A percentile compares a stretch with the other conserved stretches of the same genome.
These are phyloP conservation scores for Saccharomycopsis babjevae DNA, from an alignment of 805 yeast species.

Conservation along the genomic window DNA sequence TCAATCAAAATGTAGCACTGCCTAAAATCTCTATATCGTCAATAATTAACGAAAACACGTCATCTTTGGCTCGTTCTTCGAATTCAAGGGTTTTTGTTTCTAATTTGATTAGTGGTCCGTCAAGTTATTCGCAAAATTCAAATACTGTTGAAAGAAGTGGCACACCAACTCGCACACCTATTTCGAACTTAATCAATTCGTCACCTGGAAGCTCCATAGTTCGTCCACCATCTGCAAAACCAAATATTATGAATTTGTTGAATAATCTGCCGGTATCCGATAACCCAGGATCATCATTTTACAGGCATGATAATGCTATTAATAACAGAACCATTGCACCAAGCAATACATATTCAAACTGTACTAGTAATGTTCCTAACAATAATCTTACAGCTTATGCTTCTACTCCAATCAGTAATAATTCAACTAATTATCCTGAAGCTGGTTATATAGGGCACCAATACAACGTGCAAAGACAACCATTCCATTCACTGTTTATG, in stretches of 20 bases:
- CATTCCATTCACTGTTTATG: neutral
- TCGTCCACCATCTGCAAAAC: slow-evolving; percentile 1
- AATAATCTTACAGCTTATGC: neutral
- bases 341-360: neutral
- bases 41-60: neutral
- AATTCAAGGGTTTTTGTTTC: neutral
- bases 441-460: neutral
- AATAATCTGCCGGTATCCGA: slow-evolving; percentile 2
- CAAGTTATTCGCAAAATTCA: neutral
- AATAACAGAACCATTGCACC: neutral
- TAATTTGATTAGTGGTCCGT: neutral
- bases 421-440: neutral
- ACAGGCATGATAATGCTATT: neutral
- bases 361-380: neutral
- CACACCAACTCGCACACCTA: slow-evolving; percentile 1
- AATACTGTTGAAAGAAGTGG: neutral
- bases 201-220: neutral
- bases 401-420: neutral
- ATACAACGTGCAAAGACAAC: neutral
- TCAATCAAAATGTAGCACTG: neutral
- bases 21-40: slow-evolving; percentile 4
- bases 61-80: neutral
- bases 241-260: slow-evolving; percentile 12
- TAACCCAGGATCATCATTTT: neutral
- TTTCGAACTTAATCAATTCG: neutral